phyloP scores from a whole-genome alignment of 2,329 filamentous ascomycete genomes.

The Setomelanomma holmii region DNA sequence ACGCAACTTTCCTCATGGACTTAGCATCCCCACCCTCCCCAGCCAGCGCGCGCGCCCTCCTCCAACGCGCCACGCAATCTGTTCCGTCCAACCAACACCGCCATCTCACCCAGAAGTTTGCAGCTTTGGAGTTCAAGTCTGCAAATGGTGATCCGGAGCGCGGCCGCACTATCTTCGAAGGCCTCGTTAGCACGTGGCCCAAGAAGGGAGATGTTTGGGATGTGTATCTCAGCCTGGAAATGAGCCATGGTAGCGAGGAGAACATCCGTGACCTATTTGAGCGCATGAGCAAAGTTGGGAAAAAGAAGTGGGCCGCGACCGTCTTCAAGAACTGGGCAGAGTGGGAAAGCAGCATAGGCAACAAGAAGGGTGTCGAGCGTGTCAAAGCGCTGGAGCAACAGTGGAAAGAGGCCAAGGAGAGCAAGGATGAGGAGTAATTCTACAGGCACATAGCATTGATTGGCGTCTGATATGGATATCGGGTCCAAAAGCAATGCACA shows the following conservation, averaged over 20 bases:
- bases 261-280: conserved; percentile 80
- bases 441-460: neutral
- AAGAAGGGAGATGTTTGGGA: conserved; percentile 95
- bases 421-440: conserved; percentile 17
- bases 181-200: conserved; percentile 80
- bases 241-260: conserved; percentile 63
- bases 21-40: conserved; percentile 73
- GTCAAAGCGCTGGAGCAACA: conserved; percentile 75
- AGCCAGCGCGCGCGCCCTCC: conserved; percentile 76
- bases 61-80: conserved; percentile 84
- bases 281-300: conserved; percentile 72
- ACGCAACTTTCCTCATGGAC: conserved; percentile 89
- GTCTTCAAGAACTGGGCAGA: conserved; percentile 93
- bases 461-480: neutral
- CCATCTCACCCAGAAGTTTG: conserved; percentile 84
- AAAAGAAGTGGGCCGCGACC: conserved; percentile 80
- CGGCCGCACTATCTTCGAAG: conserved; percentile 93
- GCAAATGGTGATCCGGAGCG: conserved; percentile 83
- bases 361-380: conserved; percentile 71
- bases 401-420: conserved; percentile 64
- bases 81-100: conserved; percentile 74
- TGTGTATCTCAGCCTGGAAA: conserved; percentile 85
- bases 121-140: conserved; percentile 88
- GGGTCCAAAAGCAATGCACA: neutral
- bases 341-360: conserved; percentile 78